phyloP scores from a whole-genome alignment of 768 basidiomycete genomes.

The Russula emetica region DNA sequence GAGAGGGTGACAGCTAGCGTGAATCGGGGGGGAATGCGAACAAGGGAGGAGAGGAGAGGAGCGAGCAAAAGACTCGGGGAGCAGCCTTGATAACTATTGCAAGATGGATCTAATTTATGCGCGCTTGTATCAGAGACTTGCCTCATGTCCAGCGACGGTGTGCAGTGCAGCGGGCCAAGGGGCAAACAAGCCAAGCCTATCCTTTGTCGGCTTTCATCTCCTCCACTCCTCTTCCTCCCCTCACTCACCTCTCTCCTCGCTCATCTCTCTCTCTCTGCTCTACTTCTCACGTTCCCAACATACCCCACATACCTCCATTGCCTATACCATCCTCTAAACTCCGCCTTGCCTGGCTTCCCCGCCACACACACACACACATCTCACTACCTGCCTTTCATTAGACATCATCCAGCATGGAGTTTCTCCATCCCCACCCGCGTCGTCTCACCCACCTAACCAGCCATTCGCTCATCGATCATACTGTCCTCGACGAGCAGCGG shows the following conservation, averaged over 20 bases:
- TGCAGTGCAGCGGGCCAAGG: conserved; percentile 28
- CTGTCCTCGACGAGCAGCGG: neutral
- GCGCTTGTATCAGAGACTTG: conserved; percentile 23
- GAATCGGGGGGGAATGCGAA: neutral
- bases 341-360: conserved; percentile 17
- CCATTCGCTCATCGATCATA: neutral
- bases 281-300: neutral
- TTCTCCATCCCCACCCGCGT: conserved; percentile 12
- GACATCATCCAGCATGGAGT: conserved; percentile 10
- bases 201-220: conserved; percentile 28
- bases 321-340: conserved; percentile 24
- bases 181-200: conserved; percentile 28
- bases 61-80: neutral
- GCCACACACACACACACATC: conserved; percentile 17
- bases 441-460: neutral
- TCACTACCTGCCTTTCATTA: conserved; percentile 18
- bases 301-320: neutral
- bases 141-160: conserved; percentile 28
- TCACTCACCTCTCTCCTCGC: neutral
- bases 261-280: neutral
- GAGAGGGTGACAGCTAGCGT: neutral
- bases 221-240: conserved; percentile 1
- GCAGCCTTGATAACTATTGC: neutral
- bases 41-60: neutral
- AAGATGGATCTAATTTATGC: conserved; percentile 10